A percentile compares a stretch with the other conserved stretches of the same genome.
Conservation (phyloP, 31 red algal genomes). For the Odonthalia washingtoniensis region DNA sequence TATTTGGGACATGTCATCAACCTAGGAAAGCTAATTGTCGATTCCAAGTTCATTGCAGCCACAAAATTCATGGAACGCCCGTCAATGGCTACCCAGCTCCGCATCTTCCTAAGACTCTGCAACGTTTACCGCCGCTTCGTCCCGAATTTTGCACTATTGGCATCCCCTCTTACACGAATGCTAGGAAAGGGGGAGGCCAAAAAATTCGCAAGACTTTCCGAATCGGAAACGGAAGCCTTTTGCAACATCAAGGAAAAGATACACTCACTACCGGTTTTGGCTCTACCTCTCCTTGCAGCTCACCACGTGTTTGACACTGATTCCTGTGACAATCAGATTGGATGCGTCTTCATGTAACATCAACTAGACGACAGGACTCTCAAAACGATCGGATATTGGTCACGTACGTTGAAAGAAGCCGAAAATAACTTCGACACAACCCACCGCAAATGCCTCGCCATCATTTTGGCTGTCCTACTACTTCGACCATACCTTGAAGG, state of each 20-base stretch:
- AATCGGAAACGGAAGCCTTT: slow-evolving; percentile 23
- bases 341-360: background rate
- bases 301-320: slow-evolving; percentile 21
- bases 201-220: background rate
- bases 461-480: background rate
- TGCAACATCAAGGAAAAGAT: slow-evolving; percentile 21
- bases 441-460: background rate
- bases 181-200: background rate
- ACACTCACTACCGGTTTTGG: slow-evolving; percentile 17
- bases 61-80: background rate
- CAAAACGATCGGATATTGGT: background rate
- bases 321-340: slow-evolving; percentile 20
- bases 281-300: background rate
- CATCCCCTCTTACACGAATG: background rate
- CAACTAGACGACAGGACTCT: background rate
- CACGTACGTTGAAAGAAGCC: too few relatives aligned
- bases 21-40: background rate
- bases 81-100: background rate
- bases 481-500: too few relatives aligned
- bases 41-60: background rate
- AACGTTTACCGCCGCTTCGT: background rate
- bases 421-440: background rate
- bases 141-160: background rate
- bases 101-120: background rate
- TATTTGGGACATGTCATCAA: too few relatives aligned